These are phyloP conservation scores for Paecilomyces sp. DNA, from an alignment of 2,329 filamentous ascomycete genomes.

Conservation along the genomic window DNA sequence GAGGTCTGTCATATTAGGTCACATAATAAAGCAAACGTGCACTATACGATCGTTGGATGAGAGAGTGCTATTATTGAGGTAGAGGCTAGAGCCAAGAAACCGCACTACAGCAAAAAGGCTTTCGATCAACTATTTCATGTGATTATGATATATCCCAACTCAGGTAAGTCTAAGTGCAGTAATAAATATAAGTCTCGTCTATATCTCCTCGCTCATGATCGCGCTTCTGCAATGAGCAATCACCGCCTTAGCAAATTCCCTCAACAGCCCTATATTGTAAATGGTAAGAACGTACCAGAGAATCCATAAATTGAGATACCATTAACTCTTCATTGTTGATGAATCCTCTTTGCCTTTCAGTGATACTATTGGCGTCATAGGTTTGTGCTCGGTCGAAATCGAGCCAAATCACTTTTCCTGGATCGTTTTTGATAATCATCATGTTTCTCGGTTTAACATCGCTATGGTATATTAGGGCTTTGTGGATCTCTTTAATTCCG, in stretches of 20 bases:
- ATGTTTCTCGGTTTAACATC: slow-evolving; percentile 20
- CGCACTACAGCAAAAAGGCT: too few relatives aligned
- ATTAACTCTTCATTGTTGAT: slow-evolving; percentile 1
- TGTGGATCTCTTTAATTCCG: slow-evolving; percentile 14
- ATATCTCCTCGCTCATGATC: not conserved
- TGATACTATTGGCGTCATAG: slow-evolving; percentile 3
- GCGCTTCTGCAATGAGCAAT: not conserved
- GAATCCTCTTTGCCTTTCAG: slow-evolving; percentile 9
- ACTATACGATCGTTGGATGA: too few relatives aligned
- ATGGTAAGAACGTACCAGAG: not conserved
- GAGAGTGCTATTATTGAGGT: too few relatives aligned
- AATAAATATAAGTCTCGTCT: not conserved
- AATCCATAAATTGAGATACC: not conserved
- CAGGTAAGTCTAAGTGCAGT: not conserved
- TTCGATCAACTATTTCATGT: too few relatives aligned
- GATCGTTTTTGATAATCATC: slow-evolving; percentile 11
- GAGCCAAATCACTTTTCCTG: slow-evolving; percentile 13
- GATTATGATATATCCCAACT: too few relatives aligned
- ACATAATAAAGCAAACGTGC: too few relatives aligned
- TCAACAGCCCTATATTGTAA: not conserved
- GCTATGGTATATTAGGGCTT: slow-evolving; percentile 13
- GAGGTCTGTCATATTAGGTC: too few relatives aligned
- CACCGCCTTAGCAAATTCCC: not conserved
- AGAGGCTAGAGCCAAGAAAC: too few relatives aligned
- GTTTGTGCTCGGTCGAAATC: slow-evolving; percentile 18